These are phyloP conservation scores for Phaeosphaeriaceae sp. DNA, from an alignment of 2,329 filamentous ascomycete genomes.

Conservation along the genomic window DNA sequence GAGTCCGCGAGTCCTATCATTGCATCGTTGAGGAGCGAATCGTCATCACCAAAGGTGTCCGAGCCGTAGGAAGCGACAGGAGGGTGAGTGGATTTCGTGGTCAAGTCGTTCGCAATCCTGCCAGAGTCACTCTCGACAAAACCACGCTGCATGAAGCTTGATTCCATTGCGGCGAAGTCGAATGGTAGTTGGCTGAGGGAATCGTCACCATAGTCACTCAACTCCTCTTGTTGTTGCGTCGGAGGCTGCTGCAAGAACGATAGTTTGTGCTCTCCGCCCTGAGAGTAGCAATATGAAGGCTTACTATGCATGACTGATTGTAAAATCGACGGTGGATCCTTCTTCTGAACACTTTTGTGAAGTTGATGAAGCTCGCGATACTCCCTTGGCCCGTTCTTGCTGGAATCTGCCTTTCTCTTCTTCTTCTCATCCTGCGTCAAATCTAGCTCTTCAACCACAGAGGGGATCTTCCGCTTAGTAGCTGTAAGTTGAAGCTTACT, in stretches of 20 bases:
- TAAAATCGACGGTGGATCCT: conserved; percentile 24
- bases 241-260: conserved; percentile 24
- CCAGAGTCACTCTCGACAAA: background rate
- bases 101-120: background rate
- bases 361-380: conserved; percentile 33
- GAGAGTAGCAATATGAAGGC: conserved; percentile 34
- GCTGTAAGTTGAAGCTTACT: conserved; percentile 36
- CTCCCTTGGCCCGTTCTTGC: conserved; percentile 22
- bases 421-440: conserved; percentile 42
- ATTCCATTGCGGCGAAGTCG: background rate
- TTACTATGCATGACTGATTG: conserved; percentile 36
- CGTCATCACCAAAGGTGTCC: conserved; percentile 37
- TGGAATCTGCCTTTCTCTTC: conserved; percentile 25
- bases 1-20: conserved; percentile 43
- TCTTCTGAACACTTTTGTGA: conserved; percentile 32
- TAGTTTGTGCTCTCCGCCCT: conserved; percentile 27
- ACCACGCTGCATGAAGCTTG: background rate
- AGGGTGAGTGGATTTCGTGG: background rate
- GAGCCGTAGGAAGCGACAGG: conserved; percentile 12
- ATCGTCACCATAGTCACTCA: conserved; percentile 42
- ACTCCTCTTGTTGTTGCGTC: conserved; percentile 1
- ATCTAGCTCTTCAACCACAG: conserved; percentile 38
- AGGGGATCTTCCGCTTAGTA: conserved; percentile 33
- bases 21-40: conserved; percentile 39
- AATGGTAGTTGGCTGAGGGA: conserved; percentile 18